Evolutionary conservation across 108 stramenopile species (phyloP).

Genomic region (Chaetoceros tenuissimus): DNA sequence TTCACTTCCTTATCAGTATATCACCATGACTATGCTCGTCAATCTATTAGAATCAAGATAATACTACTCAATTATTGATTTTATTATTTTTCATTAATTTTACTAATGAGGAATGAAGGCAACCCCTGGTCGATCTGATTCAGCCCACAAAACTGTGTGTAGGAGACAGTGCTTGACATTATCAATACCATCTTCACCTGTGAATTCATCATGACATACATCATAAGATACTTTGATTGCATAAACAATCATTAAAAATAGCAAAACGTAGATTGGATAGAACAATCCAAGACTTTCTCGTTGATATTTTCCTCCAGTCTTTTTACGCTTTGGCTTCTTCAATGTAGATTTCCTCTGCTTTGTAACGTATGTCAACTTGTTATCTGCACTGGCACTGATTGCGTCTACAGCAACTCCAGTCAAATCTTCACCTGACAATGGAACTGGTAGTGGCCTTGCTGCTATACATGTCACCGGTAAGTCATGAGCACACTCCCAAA

Average conservation of each 20-base stretch:
- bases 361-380: slow-evolving; percentile 56
- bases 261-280: not conserved
- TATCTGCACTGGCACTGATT: slow-evolving; percentile 68
- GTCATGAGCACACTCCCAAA: slow-evolving; percentile 57
- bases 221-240: not conserved
- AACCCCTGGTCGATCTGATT: slow-evolving; percentile 1
- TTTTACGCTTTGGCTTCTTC: slow-evolving; percentile 3
- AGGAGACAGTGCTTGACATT: not conserved
- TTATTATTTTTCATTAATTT: too few species aligned
- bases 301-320: not conserved
- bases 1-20: too few species aligned
- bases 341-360: slow-evolving; percentile 30
- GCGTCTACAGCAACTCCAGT: slow-evolving; percentile 62
- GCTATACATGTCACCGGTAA: slow-evolving; percentile 81
- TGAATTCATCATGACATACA: not conserved
- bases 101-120: slow-evolving; percentile 1
- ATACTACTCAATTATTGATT: too few species aligned
- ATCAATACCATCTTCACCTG: not conserved
- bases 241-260: slow-evolving; percentile 2
- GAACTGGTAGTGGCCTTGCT: slow-evolving; percentile 53
- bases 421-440: slow-evolving; percentile 50
- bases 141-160: not conserved
- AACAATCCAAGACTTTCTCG: not conserved
- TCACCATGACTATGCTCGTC: too few species aligned
- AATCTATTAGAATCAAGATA: too few species aligned